These are phyloP conservation scores for Ogataea hybrid DNA, from an alignment of 1,139 yeast species.

Conservation along the genomic window DNA sequence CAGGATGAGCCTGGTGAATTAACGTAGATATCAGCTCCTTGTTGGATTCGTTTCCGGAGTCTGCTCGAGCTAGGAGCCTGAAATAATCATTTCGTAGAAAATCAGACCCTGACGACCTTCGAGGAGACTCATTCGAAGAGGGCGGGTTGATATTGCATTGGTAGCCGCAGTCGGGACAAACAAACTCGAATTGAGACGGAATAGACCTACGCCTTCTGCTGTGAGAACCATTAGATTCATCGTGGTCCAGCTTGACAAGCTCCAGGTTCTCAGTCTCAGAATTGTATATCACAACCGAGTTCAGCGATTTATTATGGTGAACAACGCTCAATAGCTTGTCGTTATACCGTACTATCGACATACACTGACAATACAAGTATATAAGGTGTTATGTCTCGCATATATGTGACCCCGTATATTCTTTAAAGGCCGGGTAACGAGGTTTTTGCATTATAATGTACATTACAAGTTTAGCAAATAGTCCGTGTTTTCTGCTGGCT, in stretches of 20 bases:
- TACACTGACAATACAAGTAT: background rate
- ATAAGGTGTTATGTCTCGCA: background rate
- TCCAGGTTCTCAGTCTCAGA: conserved; percentile 41
- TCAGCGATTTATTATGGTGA: conserved; percentile 37
- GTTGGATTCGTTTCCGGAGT: conserved; percentile 18
- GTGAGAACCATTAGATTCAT: background rate
- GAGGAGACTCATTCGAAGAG: conserved; percentile 12
- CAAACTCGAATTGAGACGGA: conserved; percentile 15
- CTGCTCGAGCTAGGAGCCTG: conserved; percentile 25
- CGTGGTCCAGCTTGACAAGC: conserved; percentile 27
- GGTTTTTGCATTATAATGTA: conserved; percentile 1
- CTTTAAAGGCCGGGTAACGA: conserved; percentile 6
- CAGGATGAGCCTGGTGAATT: conserved; percentile 12
- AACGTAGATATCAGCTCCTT: conserved; percentile 18
- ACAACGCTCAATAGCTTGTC: conserved; percentile 17
- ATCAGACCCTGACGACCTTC: conserved; percentile 5
- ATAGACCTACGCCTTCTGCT: conserved; percentile 10
- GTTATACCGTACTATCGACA: conserved; percentile 19
- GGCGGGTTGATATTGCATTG: conserved; percentile 26
- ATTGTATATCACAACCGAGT: conserved; percentile 46
- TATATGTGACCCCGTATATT: background rate
- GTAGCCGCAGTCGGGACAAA: conserved; percentile 47
- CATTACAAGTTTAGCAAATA: conserved; percentile 11
- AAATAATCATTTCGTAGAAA: conserved; percentile 27
- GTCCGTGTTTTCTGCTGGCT: conserved; percentile 14